A percentile compares a stretch with the other conserved stretches of the same genome.
These are phyloP conservation scores for Calonectria honghensis DNA, from an alignment of 2,329 filamentous ascomycete genomes.

Conservation along the genomic window DNA sequence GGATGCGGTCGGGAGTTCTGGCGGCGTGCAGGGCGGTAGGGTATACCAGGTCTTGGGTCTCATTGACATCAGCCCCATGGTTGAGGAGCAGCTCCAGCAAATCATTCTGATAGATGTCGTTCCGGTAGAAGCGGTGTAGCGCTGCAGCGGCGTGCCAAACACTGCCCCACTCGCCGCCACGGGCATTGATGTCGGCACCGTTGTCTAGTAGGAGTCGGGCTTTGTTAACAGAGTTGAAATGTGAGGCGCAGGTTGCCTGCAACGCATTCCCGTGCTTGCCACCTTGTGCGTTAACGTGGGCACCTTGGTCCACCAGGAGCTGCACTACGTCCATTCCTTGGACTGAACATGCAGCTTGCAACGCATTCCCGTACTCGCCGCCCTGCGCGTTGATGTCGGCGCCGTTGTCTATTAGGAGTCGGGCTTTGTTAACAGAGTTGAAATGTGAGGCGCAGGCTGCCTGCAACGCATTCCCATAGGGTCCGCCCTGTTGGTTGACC, in stretches of 20 bases:
- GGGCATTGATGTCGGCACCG: not conserved
- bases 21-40: not conserved
- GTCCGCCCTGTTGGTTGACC: not conserved
- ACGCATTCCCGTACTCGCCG: too few species aligned
- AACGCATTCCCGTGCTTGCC: too few species aligned
- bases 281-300: too few species aligned
- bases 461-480: not conserved
- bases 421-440: too few species aligned
- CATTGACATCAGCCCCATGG: not conserved
- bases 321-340: too few species aligned
- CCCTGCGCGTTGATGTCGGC: too few species aligned
- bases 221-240: too few species aligned
- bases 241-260: not conserved
- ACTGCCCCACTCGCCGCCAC: not conserved
- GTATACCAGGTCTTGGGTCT: not conserved
- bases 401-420: too few species aligned
- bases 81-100: not conserved
- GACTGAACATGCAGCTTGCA: too few species aligned
- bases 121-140: fast-evolving
- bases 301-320: too few species aligned
- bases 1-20: too few species aligned
- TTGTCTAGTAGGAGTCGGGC: not conserved
- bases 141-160: not conserved
- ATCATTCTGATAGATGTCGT: not conserved
- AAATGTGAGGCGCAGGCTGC: too few species aligned